Base-by-base conservation (phyloP, 2,329 filamentous ascomycete genomes). In the Aspergillus amoenus region DNA sequence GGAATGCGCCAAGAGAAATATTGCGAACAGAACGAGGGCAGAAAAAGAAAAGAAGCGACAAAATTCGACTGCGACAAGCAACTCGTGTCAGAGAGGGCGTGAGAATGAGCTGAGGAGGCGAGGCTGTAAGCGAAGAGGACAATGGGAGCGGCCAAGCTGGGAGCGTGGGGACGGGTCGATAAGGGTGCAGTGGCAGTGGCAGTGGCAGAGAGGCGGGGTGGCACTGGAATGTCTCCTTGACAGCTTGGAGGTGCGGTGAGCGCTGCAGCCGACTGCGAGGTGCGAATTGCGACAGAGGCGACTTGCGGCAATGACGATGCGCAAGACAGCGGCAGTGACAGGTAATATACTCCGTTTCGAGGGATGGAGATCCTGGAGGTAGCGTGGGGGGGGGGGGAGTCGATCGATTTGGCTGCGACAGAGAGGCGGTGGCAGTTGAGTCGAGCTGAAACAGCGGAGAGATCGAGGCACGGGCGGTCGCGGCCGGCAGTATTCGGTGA, bases 81-180 rank as follows among this genome's bases (percentile, higher is more conserved):
- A 32, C 21, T 40, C 46, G 27, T 27, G 49, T 44, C 21, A 27
- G 42, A 49, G 48, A 21, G 47, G 43, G 6, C 27, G 32, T 52
- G 58, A 50, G 46, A 51, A 53, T 30, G 27, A 39, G 45, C 46
- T 54, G 49, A 55, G 56, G 59, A 61, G 56, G 60, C 54, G 61
- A 59, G 59, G 52, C 60, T 60, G 64, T 64, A 63, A 65, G 63
- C 64, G 62, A 65, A 54, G 41, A 45, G 55, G 50, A 57, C 22
- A 48, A 37, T 47, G 37, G 39, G 59, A 51, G 57, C 52, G 54
- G 18, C 18, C 18, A 18, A 55, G 44, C 57, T 63, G 55, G 50
- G 58, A 51, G 57, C 52, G 54, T 58, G 56, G 56, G 51, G 44
- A 44, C 18, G 52, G 43, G 47, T 49, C 34, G 48, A 56, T 55